Conservation (phyloP, 495 filamentous ascomycete species). For the Astrothelium macrocarpum region DNA sequence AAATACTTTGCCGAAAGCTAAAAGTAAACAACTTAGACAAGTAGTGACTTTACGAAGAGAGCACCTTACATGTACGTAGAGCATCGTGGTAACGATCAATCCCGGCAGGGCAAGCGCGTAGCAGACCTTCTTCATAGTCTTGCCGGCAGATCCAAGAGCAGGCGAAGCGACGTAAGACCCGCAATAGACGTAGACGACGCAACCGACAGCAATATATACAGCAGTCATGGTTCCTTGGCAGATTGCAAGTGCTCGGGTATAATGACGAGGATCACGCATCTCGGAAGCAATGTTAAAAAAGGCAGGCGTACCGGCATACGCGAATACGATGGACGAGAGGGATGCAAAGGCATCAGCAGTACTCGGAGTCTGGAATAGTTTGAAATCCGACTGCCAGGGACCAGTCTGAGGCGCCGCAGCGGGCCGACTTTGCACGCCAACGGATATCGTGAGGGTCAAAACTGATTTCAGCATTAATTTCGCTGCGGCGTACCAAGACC, state of each 20-base stretch:
- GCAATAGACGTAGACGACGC: slow-evolving; percentile 14
- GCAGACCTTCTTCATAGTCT: slow-evolving; percentile 17
- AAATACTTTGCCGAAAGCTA: slow-evolving; percentile 14
- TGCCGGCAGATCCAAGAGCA: slow-evolving; percentile 15
- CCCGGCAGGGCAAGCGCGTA: slow-evolving; percentile 17
- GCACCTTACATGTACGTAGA: not conserved
- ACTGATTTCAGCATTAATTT: slow-evolving; percentile 5
- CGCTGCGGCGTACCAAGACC: not conserved
- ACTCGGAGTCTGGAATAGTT: slow-evolving; percentile 14
- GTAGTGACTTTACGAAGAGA: not conserved
- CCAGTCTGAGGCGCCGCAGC: slow-evolving; percentile 29
- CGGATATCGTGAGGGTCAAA: slow-evolving; percentile 13
- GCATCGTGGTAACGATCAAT: slow-evolving; percentile 12
- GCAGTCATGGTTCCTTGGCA: slow-evolving; percentile 31
- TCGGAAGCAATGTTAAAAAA: slow-evolving; percentile 14
- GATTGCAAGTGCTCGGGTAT: slow-evolving; percentile 17
- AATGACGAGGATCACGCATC: slow-evolving; percentile 15
- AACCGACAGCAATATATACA: slow-evolving; percentile 11
- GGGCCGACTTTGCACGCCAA: slow-evolving; percentile 23
- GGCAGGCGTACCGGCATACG: slow-evolving; percentile 12
- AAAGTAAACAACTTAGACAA: not conserved
- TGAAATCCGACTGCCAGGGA: slow-evolving; percentile 15
- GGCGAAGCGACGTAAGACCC: slow-evolving; percentile 17
- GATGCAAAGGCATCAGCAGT: slow-evolving; percentile 15
- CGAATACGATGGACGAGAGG: slow-evolving; percentile 12